A percentile compares a stretch with the other conserved stretches of the same genome.
Evolutionary conservation across 2,329 filamentous ascomycete species (phyloP).

Genomic region (Bimuria novae-zelandiae): DNA sequence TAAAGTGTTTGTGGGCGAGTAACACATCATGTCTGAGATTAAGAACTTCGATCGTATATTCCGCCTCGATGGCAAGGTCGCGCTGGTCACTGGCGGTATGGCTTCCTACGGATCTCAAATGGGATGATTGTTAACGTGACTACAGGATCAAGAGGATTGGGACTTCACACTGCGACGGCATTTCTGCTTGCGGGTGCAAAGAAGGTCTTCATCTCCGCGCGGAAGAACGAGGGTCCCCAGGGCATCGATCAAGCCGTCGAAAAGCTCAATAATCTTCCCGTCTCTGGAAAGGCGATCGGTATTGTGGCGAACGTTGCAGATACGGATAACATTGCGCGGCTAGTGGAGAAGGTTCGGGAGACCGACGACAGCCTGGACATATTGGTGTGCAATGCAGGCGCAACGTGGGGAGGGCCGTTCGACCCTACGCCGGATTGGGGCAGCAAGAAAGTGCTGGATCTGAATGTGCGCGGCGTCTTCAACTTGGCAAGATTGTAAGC

Average conservation of each 20-base stretch:
- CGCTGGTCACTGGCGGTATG: constrained; percentile 43
- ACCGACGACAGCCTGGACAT: constrained; percentile 43
- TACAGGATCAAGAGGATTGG: constrained; percentile 47
- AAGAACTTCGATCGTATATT: constrained; percentile 42
- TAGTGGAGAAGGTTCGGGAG: constrained; percentile 40
- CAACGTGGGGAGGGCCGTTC: constrained; percentile 47
- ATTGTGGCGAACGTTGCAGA: constrained; percentile 47
- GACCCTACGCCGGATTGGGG: constrained; percentile 44
- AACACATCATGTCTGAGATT: constrained; percentile 36
- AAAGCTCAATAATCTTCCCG: constrained; percentile 45
- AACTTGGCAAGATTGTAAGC: constrained; percentile 42
- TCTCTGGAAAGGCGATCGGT: constrained; percentile 39
- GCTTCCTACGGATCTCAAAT: neutral
- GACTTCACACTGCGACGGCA: constrained; percentile 45
- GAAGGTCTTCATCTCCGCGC: constrained; percentile 46
- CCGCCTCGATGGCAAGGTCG: constrained; percentile 44
- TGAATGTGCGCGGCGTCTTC: constrained; percentile 49
- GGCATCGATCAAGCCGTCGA: constrained; percentile 47
- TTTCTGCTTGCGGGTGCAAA: constrained; percentile 48
- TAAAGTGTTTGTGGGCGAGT: constrained; percentile 6
- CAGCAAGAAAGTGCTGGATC: constrained; percentile 44
- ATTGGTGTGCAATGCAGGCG: constrained; percentile 47
- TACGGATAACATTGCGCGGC: constrained; percentile 40
- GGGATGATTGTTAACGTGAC: constrained; percentile 1
- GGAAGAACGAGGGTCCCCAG: constrained; percentile 44